Conservation (phyloP, 371 early-diverging fungal species). For the Chytridium lagenaria region DNA sequence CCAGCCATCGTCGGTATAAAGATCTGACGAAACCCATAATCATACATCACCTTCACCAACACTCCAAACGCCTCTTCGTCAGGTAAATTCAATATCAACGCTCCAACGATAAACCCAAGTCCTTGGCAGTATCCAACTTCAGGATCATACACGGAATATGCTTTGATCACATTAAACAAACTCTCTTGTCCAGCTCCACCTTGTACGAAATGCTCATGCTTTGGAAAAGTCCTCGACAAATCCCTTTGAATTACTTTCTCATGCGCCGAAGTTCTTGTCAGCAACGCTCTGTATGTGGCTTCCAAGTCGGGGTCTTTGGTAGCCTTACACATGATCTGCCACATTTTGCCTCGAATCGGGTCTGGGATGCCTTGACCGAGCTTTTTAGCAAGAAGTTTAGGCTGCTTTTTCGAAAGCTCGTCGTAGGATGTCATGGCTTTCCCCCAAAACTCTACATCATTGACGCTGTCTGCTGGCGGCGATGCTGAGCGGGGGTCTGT, state of each 20-base stretch:
- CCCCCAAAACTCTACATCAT: slow-evolving; percentile 95
- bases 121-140: slow-evolving; percentile 96
- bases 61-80: slow-evolving; percentile 95
- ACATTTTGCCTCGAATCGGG: slow-evolving; percentile 88
- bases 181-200: slow-evolving; percentile 89
- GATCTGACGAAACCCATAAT: slow-evolving; percentile 82
- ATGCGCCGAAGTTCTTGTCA: slow-evolving; percentile 70
- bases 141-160: slow-evolving; percentile 86
- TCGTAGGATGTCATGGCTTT: slow-evolving; percentile 85
- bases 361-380: slow-evolving; percentile 87
- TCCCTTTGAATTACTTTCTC: slow-evolving; percentile 92
- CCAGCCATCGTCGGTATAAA: slow-evolving; percentile 84
- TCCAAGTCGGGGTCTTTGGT: slow-evolving; percentile 77
- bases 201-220: slow-evolving; percentile 80
- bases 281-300: slow-evolving; percentile 80
- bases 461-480: too few species aligned
- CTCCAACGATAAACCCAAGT: slow-evolving; percentile 84
- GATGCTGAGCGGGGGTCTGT: too few species aligned
- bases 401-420: slow-evolving; percentile 70
- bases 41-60: slow-evolving; percentile 83
- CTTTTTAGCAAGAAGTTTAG: slow-evolving; percentile 66
- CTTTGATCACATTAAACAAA: slow-evolving; percentile 88
- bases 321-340: slow-evolving; percentile 90
- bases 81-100: slow-evolving; percentile 88
- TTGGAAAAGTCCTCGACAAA: slow-evolving; percentile 84